Evolutionary conservation across 345 rosid genomes (phyloP), one percentile per base, ranked within the genome.

Genomic region (Viola odorata): DNA sequence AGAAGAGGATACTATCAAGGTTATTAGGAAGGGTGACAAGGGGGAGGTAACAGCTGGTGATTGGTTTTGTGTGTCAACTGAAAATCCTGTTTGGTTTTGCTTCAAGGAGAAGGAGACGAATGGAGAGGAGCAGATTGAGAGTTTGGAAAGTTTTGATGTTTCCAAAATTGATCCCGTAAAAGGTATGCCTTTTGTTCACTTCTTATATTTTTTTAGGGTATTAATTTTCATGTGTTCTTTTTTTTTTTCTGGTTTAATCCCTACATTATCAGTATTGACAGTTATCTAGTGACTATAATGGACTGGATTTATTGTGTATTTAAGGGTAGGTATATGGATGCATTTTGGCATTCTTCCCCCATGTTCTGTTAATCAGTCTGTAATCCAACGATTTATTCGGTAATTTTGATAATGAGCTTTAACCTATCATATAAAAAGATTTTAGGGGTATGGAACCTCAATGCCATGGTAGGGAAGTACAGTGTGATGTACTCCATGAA

Each of bases 11-110:
- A 37, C 7, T 41, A 68, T 85, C 8, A 70, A 12, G 72, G 75
- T 78, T 60, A 79, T 75, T 38, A 79, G 81, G 50, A 85, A 57
- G 61, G 65, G 62, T 3, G 89, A 88, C 57, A 73, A 72, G 37
- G 91, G 85, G 42, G 81, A 65, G 67, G 53, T 84, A 49, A 62
- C 23, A 4, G 70, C 53, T 37, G 96, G 95, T 5, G 86, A 91
- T 64, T 48, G 77, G 67, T 53, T 91, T 63, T 91, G 87, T 56
- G 41, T 83, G 36, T 83, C 88, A 8, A 76, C 85, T 64, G 64
- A 65, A 53, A 57, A 5, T 23, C 91, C 87, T 10, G 65, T 82
- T 57, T 80, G 96, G 95, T 85, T 83, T 68, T 50, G 38, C 17
- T 50, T 85, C 62, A 82, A 73, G 74, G 61, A 47, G n/a, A 15